These are phyloP conservation scores for Colletotrichum orchidophilum DNA, from an alignment of 2,329 filamentous ascomycete genomes.

Conservation along the genomic window DNA sequence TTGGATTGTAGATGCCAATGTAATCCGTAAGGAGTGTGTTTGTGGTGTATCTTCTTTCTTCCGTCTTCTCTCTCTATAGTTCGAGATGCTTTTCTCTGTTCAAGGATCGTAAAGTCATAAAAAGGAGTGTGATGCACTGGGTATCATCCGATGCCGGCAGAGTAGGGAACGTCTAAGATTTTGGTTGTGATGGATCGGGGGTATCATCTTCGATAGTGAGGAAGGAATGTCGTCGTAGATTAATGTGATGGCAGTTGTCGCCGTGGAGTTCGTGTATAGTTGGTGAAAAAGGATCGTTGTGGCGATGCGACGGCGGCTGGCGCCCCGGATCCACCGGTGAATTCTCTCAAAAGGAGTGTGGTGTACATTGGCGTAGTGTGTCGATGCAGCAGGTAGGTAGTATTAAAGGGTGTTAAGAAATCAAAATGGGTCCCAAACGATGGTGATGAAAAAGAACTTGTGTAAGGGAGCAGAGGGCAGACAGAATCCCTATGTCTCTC, in stretches of 20 bases:
- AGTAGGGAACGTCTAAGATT: constrained; percentile 31
- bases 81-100: constrained; percentile 38
- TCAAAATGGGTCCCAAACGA: constrained; percentile 33
- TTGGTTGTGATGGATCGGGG: constrained; percentile 22
- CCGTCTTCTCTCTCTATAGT: constrained; percentile 12
- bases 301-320: neutral
- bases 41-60: constrained; percentile 10
- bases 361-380: constrained; percentile 48
- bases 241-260: neutral
- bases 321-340: constrained; percentile 30
- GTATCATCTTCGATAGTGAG: constrained; percentile 48
- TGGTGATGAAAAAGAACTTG: constrained; percentile 35
- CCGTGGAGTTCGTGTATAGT: constrained; percentile 22
- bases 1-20: constrained; percentile 51
- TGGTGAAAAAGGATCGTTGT: constrained; percentile 51
- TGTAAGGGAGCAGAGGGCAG: constrained; percentile 40
- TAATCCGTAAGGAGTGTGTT: constrained; percentile 33
- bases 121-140: constrained; percentile 49
- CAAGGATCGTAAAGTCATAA: constrained; percentile 43
- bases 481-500: constrained; percentile 46
- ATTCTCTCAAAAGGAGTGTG: constrained; percentile 43
- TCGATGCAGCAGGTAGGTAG: constrained; percentile 38
- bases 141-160: constrained; percentile 32
- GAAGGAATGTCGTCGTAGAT: constrained; percentile 40
- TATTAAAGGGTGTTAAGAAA: constrained; percentile 37